A percentile compares a stretch with the other conserved stretches of the same genome.
Evolutionary conservation across 169 alveolate genomes (phyloP).

Genomic region (Plasmodium fragile): DNA sequence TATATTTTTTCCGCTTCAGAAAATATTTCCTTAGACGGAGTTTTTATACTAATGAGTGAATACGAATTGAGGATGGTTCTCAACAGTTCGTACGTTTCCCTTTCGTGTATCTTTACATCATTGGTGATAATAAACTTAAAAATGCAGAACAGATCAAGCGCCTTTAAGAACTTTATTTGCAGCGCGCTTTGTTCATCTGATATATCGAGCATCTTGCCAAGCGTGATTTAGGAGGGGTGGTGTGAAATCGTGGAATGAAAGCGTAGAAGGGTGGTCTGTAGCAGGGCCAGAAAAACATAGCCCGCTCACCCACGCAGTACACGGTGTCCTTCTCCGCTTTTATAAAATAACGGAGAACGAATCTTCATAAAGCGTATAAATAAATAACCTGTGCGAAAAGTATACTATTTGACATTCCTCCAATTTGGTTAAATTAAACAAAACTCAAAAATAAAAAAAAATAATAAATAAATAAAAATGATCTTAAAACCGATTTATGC

Average conservation of each 20-base stretch:
- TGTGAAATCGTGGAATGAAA: background rate
- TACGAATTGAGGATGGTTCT: conserved; percentile 33
- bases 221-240: background rate
- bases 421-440: background rate
- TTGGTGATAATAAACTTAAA: conserved; percentile 76
- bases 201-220: conserved; percentile 21
- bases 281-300: no score
- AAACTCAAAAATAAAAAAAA: background rate
- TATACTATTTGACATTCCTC: background rate
- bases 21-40: conserved; percentile 2
- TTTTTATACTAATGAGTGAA: conserved; percentile 19
- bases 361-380: background rate
- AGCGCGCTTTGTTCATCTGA: conserved; percentile 69
- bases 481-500: background rate
- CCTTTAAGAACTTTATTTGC: conserved; percentile 76
- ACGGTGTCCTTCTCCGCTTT: background rate
- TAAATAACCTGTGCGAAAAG: background rate
- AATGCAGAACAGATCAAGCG: conserved; percentile 80
- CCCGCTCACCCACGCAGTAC: background rate
- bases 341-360: background rate
- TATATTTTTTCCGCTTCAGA: conserved; percentile 26
- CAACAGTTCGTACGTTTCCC: conserved; percentile 48
- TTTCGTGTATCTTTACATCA: conserved; percentile 75
- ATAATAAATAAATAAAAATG: background rate
- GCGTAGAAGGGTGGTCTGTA: background rate